Conservation (phyloP, 2,329 filamentous ascomycete species). For the Neoarthrinium moseri region DNA sequence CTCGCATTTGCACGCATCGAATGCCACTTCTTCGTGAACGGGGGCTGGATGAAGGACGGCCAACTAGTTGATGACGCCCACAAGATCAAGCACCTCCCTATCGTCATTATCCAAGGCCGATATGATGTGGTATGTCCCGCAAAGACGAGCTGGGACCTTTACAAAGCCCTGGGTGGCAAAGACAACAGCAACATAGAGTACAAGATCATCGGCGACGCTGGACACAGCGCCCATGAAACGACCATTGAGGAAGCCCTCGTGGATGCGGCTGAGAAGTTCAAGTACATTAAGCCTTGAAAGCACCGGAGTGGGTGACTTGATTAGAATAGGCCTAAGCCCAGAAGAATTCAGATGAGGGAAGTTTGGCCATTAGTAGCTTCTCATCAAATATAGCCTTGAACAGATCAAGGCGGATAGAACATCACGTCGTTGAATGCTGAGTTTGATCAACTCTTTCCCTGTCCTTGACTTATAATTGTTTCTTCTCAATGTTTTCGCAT, state of each 20-base stretch:
- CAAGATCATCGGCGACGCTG: slow-evolving; percentile 20
- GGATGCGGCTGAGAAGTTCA: slow-evolving; percentile 26
- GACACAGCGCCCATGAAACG: slow-evolving; percentile 26
- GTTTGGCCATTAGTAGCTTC: not conserved
- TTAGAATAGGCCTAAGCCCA: no score
- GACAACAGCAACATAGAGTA: slow-evolving; percentile 23
- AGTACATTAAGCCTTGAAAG: slow-evolving; percentile 16
- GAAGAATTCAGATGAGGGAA: no score
- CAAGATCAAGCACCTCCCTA: slow-evolving; percentile 27
- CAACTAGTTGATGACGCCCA: slow-evolving; percentile 30
- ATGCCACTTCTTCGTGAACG: slow-evolving; percentile 40
- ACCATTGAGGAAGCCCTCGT: slow-evolving; percentile 22
- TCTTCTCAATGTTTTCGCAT: no score
- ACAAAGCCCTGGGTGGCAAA: slow-evolving; percentile 32
- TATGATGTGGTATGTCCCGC: slow-evolving; percentile 44
- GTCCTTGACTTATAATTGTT: no score
- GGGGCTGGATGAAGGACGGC: slow-evolving; percentile 38
- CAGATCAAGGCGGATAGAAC: no score
- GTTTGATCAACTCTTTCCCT: no score
- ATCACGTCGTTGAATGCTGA: no score
- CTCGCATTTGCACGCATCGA: slow-evolving; percentile 39
- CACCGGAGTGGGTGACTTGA: no score
- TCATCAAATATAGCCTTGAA: not conserved
- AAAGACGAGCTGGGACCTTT: slow-evolving; percentile 39
- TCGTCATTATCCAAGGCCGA: slow-evolving; percentile 41